Base-by-base conservation (phyloP, 108 stramenopile genomes). In the Nannochloropsis oceanica region DNA sequence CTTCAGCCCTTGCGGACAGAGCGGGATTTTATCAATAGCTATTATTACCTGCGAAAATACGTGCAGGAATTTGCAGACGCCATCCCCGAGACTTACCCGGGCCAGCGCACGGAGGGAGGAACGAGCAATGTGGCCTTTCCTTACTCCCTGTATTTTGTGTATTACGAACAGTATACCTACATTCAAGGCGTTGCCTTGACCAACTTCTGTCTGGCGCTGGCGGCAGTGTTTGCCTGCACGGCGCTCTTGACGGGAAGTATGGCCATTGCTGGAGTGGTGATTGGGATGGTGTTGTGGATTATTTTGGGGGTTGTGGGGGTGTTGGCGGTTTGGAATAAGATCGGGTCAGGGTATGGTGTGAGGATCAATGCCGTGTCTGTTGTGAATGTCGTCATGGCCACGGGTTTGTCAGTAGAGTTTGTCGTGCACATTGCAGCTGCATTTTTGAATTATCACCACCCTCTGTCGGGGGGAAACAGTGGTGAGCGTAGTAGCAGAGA, bases 91-190 rank as follows among this genome's bases (percentile, higher is more conserved):
- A 13, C 84, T 27, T 84, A 90, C 84, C 26, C 44, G 73, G 86
- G 82, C 25, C 85, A 86, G 26, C 44, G 87, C 26, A 44, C 18
- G 44, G 80, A 42, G 80, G 34, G 84, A 42, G 79, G 85, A 13
- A 44, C 88, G 20, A 89, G 87, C 34, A 85, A 82, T 79, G 80
- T 90, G 20, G 90, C 87, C 20, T 90, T 90, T 27, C 90, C 90
- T 13, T 90, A 90, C 90, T 88, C 87, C 82, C 50, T 90, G 43
- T 89, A 87, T 42, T 89, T 90, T 44, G 87, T 89, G 13, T 90
- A 88, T 73, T 90, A 90, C 43, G 89, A 90, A 84, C 90, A 89
- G 87, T 90, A 90, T 87, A 81, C 84, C 50, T 90, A 85, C 84
- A 90, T 89, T 25, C 85, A 88, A 44, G 89, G 89, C 14, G 86